Percentiles rank a stretch among this genome's conserved stretches.
These are phyloP conservation scores for Cylindrodendrum hubeiense DNA, from an alignment of 2,329 filamentous ascomycete genomes.

Conservation along the genomic window DNA sequence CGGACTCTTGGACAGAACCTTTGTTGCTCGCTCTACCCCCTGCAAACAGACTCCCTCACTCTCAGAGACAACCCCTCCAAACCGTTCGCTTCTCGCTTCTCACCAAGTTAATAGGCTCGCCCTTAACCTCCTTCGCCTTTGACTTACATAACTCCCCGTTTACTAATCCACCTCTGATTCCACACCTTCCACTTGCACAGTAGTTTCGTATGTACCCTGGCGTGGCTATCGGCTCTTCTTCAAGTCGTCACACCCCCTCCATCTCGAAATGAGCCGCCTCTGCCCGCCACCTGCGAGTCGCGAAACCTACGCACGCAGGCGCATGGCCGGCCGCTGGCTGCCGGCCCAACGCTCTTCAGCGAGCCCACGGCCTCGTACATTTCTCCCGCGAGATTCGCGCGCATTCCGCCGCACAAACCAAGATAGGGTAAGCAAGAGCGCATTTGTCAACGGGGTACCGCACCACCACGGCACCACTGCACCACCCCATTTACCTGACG, in stretches of 20 bases:
- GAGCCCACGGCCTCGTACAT: background rate
- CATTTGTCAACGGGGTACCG: conserved; percentile 25
- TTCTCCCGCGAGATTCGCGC: conserved; percentile 22
- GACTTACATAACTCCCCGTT: background rate
- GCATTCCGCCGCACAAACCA: conserved; percentile 19
- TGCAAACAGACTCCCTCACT: background rate
- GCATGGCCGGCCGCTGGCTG: background rate
- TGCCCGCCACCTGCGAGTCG: conserved; percentile 16
- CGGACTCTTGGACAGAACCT: too few relatives aligned
- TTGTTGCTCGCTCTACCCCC: background rate
- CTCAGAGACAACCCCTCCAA: background rate
- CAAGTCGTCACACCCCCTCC: conserved; percentile 17
- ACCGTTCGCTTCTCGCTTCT: too few relatives aligned
- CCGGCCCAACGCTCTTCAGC: background rate
- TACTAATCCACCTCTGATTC: conserved; percentile 7
- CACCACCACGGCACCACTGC: conserved; percentile 10
- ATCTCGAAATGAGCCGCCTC: conserved; percentile 16
- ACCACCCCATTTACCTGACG: conserved; percentile 5
- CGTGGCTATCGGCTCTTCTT: conserved; percentile 1
- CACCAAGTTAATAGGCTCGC: background rate
- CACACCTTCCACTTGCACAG: background rate
- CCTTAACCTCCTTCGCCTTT: too few relatives aligned
- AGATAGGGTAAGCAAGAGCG: conserved; percentile 25
- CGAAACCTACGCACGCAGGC: background rate
- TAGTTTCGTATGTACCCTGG: too few relatives aligned